Evolutionary conservation across 1,139 yeast species (phyloP).

Genomic region (Pneumocystis murina): DNA sequence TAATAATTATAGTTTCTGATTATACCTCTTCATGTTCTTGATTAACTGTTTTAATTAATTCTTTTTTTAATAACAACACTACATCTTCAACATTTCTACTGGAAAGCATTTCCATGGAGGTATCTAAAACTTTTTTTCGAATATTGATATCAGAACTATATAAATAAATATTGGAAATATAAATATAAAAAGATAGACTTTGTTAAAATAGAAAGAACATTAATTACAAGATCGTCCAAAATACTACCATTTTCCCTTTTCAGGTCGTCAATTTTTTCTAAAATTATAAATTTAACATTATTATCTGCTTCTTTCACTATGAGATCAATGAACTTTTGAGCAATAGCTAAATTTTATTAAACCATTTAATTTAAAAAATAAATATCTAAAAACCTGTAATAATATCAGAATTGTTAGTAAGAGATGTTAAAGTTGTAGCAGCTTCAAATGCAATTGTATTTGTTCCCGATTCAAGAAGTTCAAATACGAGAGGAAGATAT

Average conservation of each 20-base stretch:
- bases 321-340: conserved; percentile 69
- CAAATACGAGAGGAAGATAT: conserved; percentile 52
- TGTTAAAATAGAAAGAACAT: conserved; percentile 68
- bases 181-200: not conserved
- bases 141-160: conserved; percentile 75
- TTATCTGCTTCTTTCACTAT: conserved; percentile 87
- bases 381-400: conserved; percentile 25
- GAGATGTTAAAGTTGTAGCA: conserved; percentile 63
- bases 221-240: conserved; percentile 72
- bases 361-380: not conserved
- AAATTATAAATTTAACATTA: conserved; percentile 80
- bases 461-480: conserved; percentile 54
- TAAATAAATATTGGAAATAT: not conserved
- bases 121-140: conserved; percentile 71
- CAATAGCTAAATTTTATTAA: conserved; percentile 40
- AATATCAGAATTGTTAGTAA: conserved; percentile 55
- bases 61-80: conserved; percentile 79
- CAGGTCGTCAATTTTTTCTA: conserved; percentile 70
- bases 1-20: conserved; percentile 34
- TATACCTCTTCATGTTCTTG: conserved; percentile 28
- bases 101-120: conserved; percentile 63
- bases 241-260: conserved; percentile 67
- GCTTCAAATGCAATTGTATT: conserved; percentile 85
- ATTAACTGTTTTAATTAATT: conserved; percentile 57
- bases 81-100: conserved; percentile 91